Base-by-base conservation (phyloP, 192 early-diverging fungal species). In the Coemansia sp. region DNA sequence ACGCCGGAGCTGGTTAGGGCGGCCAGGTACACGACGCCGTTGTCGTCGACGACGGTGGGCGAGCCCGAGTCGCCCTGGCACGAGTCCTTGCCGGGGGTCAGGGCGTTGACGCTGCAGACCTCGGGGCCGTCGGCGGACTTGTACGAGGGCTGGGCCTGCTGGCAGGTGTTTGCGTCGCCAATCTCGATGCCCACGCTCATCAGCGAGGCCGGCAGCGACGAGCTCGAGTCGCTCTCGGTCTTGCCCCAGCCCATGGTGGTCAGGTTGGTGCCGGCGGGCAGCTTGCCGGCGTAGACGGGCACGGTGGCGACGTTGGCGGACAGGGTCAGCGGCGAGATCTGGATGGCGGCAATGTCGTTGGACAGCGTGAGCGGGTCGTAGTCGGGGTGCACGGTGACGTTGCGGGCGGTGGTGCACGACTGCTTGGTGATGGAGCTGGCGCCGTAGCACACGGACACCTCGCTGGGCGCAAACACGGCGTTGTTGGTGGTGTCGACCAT, bases 11-110 rank as follows among this genome's bases (percentile, higher is more conserved):
- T 70, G 55, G 74, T 77, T 14, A 70, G 42, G 0, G 45, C 74
- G 0, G 44, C 74, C 12, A 70, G 21, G 20, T 67, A 60, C 5
- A 20, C 39, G 8, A 19, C 2, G 10, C 63, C 67, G 38, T 52
- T 23, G 10, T n/a, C n/a, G 14, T 11, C 14, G n/a, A 70, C 42
- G 0, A 77, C 34, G 5, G 67, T 41, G 0, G 74, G 67, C 19
- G 67, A 70, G 35, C 74, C 74, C 8, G 62, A 66, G 49, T 77
- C 74, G 43, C 74, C 74, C 50, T 70, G 59, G 60, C 74, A 77
- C 35, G 67, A 66, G 60, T 77, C 74, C 48, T 60, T 55, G 3
- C 74, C 74, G 36, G 74, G 67, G 8, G 74, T 70, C 43, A 65
- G 50, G 8, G 66, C 49, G 28, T 77, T 77, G 9, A 55, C 60